A percentile compares a stretch with the other conserved stretches of the same genome.
Conservation (phyloP, 2,329 filamentous ascomycete genomes). For the Colletotrichum liriopes region DNA sequence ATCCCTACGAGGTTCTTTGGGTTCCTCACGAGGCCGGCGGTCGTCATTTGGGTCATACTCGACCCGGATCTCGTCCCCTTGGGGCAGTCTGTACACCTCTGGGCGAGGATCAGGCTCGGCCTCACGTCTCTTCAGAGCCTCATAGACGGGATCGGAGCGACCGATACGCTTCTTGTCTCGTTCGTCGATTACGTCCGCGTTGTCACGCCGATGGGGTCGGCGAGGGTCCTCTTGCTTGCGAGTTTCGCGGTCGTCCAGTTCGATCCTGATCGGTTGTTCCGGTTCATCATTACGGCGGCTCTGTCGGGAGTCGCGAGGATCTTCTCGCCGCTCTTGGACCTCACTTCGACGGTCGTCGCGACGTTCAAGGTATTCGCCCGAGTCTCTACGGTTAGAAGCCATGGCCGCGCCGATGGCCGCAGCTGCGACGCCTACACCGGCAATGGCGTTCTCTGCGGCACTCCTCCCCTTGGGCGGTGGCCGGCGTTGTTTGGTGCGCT, state of each 20-base stretch:
- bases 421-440: constrained; percentile 64
- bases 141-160: constrained; percentile 50
- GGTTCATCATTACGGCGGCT: constrained; percentile 48
- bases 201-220: constrained; percentile 45
- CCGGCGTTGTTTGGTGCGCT: constrained; percentile 50
- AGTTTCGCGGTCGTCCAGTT: constrained; percentile 48
- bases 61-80: constrained; percentile 43
- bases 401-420: constrained; percentile 65
- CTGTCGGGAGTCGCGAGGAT: constrained; percentile 48
- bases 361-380: constrained; percentile 49
- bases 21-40: constrained; percentile 44
- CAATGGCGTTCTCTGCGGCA: constrained; percentile 62
- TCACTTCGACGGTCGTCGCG: constrained; percentile 34
- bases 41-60: constrained; percentile 38
- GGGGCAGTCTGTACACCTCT: constrained; percentile 37
- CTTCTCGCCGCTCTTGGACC: constrained; percentile 13
- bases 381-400: constrained; percentile 54
- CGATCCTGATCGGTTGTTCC: constrained; percentile 40
- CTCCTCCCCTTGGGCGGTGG: constrained; percentile 56
- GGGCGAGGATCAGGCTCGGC: constrained; percentile 26
- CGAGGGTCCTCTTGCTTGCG: constrained; percentile 49
- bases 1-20: constrained; percentile 45
- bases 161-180: constrained; percentile 46
- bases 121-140: constrained; percentile 28
- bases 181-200: constrained; percentile 43